These are phyloP conservation scores for Teratosphaeria nubilosa DNA, from an alignment of 2,329 filamentous ascomycete genomes.

Conservation along the genomic window DNA sequence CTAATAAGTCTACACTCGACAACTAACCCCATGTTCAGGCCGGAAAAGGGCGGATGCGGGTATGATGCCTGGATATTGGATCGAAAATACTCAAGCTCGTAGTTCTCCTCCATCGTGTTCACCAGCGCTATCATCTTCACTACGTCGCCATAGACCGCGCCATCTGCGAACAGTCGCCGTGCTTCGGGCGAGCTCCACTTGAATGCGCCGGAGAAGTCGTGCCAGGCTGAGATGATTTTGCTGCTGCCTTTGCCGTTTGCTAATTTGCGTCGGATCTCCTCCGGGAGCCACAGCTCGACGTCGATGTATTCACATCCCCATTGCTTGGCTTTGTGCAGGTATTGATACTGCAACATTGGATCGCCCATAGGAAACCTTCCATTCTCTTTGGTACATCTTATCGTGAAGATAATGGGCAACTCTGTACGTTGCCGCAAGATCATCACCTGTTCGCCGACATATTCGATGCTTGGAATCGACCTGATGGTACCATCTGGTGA, in stretches of 20 bases:
- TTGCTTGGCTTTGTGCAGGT: conserved; percentile 73
- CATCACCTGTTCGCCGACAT: conserved; percentile 82
- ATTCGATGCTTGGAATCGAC: conserved; percentile 64
- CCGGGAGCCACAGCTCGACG: conserved; percentile 78
- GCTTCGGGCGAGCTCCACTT: conserved; percentile 70
- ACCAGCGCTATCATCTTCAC: conserved; percentile 86
- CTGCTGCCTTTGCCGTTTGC: conserved; percentile 65
- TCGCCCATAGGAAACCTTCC: conserved; percentile 78
- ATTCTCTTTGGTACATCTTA: conserved; percentile 70
- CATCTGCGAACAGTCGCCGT: conserved; percentile 60
- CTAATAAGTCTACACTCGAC: neutral
- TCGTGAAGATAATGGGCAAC: conserved; percentile 83
- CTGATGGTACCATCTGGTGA: conserved; percentile 51
- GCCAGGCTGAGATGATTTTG: conserved; percentile 83
- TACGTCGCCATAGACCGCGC: conserved; percentile 67
- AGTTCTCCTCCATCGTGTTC: conserved; percentile 73
- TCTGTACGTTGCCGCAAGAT: conserved; percentile 72
- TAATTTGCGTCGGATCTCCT: conserved; percentile 58
- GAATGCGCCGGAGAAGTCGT: conserved; percentile 77
- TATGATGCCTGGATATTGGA: conserved; percentile 62
- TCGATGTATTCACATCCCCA: conserved; percentile 89
- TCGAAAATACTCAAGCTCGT: conserved; percentile 82
- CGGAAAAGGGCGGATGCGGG: conserved; percentile 65
- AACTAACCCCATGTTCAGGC: conserved; percentile 64
- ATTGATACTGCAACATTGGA: conserved; percentile 62